Evolutionary conservation across 1,139 yeast species (phyloP).

Genomic region (Hemisphaericaspora xylofermentans): DNA sequence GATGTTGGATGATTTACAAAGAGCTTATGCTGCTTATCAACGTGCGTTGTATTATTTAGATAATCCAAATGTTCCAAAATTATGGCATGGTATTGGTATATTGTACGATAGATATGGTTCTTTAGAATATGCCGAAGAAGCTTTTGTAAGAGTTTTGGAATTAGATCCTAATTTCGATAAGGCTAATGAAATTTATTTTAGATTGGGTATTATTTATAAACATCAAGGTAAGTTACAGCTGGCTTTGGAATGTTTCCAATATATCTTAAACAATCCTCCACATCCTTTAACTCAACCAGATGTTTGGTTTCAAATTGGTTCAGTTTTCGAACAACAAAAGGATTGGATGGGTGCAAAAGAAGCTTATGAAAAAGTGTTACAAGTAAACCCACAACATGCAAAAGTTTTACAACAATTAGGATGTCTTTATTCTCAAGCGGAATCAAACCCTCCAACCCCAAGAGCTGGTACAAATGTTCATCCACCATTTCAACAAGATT

Average conservation of each 20-base stretch:
- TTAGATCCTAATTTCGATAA: conserved; percentile 95
- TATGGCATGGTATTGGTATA: conserved; percentile 98
- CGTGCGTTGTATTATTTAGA: conserved; percentile 89
- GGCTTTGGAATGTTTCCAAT: conserved; percentile 91
- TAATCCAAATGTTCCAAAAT: conserved; percentile 92
- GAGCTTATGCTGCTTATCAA: conserved; percentile 95
- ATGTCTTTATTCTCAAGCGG: conserved; percentile 88
- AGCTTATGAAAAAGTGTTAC: conserved; percentile 89
- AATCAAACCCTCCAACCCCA: conserved; percentile 25
- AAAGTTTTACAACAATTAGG: conserved; percentile 95
- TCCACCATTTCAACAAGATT: conserved; percentile 55
- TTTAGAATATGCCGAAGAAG: conserved; percentile 95
- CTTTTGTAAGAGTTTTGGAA: conserved; percentile 92
- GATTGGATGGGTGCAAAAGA: conserved; percentile 91
- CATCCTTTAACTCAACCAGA: conserved; percentile 95
- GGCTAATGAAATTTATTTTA: conserved; percentile 92
- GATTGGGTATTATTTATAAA: conserved; percentile 95
- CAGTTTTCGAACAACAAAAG: conserved; percentile 90
- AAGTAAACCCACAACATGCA: conserved; percentile 90
- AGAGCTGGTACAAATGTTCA: conserved; percentile 13
- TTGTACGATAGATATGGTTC: conserved; percentile 94
- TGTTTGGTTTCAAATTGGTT: conserved; percentile 98
- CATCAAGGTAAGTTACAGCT: conserved; percentile 86
- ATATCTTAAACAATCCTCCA: conserved; percentile 88
- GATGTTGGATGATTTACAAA: conserved; percentile 92